Evolutionary conservation across 495 filamentous ascomycete genomes (phyloP), one percentile per base, ranked within the genome.

Genomic region (Astrothelium subdiscretum): DNA sequence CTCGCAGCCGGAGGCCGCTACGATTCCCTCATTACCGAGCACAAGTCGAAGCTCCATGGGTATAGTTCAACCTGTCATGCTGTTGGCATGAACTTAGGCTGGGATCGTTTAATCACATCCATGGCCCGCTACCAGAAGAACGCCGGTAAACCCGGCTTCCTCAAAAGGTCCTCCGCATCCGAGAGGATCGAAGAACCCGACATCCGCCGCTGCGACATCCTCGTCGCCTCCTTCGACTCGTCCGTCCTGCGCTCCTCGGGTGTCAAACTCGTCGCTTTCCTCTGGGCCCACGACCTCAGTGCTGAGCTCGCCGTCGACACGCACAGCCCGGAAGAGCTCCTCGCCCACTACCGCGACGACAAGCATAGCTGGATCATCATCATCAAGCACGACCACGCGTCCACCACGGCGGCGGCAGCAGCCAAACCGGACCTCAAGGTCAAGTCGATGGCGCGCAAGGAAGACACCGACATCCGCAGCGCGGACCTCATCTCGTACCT

Each of bases 1-100:
- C 90, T 98, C 67, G 94, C 92, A 0, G 94, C 92, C 35, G 94
- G 94, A 57, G 94, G 94, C 31, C 85, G 94, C 31, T 98, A 97
- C 72, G 94, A 98, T 70, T 80, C 81, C 24, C 76, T 98, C 48
- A 92, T 98, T 38, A 78, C 81, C 71, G 86, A 85, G 32, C 83
- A 89, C 67, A 80, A 81, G 6, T 81, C 83, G 13, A 84, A 80
- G 60, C 79, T 83, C 58, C 77, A 79, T 29, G 76, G 74, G 48
- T 60, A 65, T n/a, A 66, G 26, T 62, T 67, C 40, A 62, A 75
- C 80, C 58, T 77, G 78, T 44, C 90, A 92, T 67, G 92, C 89
- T 11, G 94, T 97, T 40, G 94, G 94, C 2, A 95, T 97, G 69
- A 92, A 92, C 66, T 76, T 98, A 38, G 89, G 89, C 29, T 96